These are phyloP conservation scores for Gaeumannomyces tritici DNA, from an alignment of 2,329 filamentous ascomycete genomes.

Conservation along the genomic window DNA sequence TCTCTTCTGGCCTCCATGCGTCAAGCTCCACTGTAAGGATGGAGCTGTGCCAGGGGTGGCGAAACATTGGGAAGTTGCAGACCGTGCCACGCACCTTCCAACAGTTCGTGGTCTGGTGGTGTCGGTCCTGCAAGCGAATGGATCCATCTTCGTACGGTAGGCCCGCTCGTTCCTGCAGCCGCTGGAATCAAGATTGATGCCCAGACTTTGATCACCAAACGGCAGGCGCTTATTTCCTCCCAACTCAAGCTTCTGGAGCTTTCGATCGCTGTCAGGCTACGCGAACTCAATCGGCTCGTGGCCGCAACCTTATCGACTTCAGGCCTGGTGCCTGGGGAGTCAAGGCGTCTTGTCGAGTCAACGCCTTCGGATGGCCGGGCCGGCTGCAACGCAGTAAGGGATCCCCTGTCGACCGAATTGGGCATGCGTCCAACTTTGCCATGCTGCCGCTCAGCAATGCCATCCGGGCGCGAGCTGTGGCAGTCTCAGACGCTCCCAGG, in stretches of 20 bases:
- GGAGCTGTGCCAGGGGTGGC: neutral
- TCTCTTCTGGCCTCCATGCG: neutral
- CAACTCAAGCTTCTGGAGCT: too few species aligned
- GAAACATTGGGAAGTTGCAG: neutral
- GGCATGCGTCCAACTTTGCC: neutral
- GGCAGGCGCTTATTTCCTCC: too few species aligned
- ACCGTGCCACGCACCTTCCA: neutral
- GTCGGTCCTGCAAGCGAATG: neutral
- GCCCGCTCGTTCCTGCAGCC: neutral
- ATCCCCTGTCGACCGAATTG: neutral
- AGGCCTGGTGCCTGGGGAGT: too few species aligned
- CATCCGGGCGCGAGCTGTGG: neutral
- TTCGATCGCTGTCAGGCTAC: too few species aligned
- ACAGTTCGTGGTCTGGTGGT: neutral
- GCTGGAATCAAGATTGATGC: too few species aligned
- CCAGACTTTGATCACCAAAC: too few species aligned
- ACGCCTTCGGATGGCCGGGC: too few species aligned
- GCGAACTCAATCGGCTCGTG: too few species aligned
- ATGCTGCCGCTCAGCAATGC: neutral
- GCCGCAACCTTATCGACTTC: too few species aligned
- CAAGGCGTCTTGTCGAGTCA: too few species aligned
- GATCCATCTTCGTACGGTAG: neutral
- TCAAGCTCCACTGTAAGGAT: neutral
- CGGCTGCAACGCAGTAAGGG: too few species aligned
- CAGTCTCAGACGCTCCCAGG: neutral